Percentiles rank a stretch among this genome's conserved stretches.
phyloP scores from a whole-genome alignment of 768 basidiomycete genomes.

The Boletus rex-veris region DNA sequence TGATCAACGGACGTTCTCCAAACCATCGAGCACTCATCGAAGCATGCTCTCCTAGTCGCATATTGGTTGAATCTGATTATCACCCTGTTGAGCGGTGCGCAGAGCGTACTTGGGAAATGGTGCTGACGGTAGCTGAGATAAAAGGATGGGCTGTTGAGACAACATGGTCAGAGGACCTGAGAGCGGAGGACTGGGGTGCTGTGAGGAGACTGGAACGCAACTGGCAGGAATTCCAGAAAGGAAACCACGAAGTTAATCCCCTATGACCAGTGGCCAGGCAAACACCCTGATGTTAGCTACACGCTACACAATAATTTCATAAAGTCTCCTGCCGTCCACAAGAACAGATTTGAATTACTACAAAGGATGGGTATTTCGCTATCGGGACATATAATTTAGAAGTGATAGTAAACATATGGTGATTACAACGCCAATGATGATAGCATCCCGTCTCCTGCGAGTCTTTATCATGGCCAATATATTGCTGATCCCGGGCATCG shows the following conservation, averaged over 20 bases:
- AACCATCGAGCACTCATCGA: constrained; percentile 63
- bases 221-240: constrained; percentile 59
- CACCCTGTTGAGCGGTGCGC: constrained; percentile 60
- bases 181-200: constrained; percentile 50
- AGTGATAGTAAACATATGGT: constrained; percentile 74
- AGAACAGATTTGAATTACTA: background rate
- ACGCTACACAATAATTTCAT: background rate
- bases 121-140: constrained; percentile 66
- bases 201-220: constrained; percentile 68
- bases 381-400: constrained; percentile 44
- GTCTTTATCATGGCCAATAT: constrained; percentile 90
- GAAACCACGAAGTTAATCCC: constrained; percentile 35
- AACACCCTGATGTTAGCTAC: background rate
- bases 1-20: constrained; percentile 72
- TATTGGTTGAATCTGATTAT: constrained; percentile 87
- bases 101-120: constrained; percentile 71
- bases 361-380: constrained; percentile 8
- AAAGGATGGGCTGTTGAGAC: constrained; percentile 75
- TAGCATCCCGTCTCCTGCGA: constrained; percentile 81
- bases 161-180: constrained; percentile 43
- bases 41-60: constrained; percentile 56
- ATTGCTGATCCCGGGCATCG: constrained; percentile 94
- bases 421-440: constrained; percentile 86
- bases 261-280: background rate
- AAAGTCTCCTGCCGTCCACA: background rate